These are phyloP conservation scores for Pontederia crassipes DNA, from an alignment of 176 grass and related monocot species.

Conservation along the genomic window DNA sequence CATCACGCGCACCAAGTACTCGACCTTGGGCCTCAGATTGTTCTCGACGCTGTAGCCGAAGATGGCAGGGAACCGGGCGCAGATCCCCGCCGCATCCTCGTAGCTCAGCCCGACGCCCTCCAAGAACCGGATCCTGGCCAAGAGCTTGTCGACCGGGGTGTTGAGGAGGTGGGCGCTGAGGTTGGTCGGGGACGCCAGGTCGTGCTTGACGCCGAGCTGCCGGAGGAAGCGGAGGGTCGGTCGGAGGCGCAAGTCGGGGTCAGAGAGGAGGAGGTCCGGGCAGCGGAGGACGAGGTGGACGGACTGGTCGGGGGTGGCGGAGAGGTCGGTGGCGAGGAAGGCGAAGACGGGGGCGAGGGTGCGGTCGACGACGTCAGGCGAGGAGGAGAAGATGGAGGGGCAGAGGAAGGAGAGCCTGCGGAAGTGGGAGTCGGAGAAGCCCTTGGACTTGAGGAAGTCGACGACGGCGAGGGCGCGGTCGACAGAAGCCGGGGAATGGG, in stretches of 20 bases:
- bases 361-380: constrained; percentile 3
- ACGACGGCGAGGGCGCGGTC: constrained; percentile 1
- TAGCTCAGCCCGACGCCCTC: background rate
- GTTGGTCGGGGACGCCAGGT: constrained; percentile 11
- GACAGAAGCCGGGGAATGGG: constrained; percentile 20
- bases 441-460: constrained; percentile 12
- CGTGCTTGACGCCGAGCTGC: background rate
- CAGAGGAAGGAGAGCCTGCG: background rate
- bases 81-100: background rate
- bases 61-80: constrained; percentile 9
- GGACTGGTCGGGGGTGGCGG: background rate
- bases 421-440: constrained; percentile 12
- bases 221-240: constrained; percentile 9
- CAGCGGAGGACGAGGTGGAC: constrained; percentile 1
- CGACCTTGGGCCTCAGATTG: constrained; percentile 16
- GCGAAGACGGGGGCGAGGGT: constrained; percentile 9
- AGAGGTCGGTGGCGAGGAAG: constrained; percentile 9
- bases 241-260: background rate
- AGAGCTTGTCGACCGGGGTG: constrained; percentile 12
- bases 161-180: constrained; percentile 17
- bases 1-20: constrained; percentile 12
- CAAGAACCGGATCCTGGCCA: constrained; percentile 6
- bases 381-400: constrained; percentile 4
- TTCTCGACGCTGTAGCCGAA: constrained; percentile 13
- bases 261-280: constrained; percentile 1